Conservation (phyloP, 2,329 filamentous ascomycete genomes). For the Claviceps maximensis region DNA sequence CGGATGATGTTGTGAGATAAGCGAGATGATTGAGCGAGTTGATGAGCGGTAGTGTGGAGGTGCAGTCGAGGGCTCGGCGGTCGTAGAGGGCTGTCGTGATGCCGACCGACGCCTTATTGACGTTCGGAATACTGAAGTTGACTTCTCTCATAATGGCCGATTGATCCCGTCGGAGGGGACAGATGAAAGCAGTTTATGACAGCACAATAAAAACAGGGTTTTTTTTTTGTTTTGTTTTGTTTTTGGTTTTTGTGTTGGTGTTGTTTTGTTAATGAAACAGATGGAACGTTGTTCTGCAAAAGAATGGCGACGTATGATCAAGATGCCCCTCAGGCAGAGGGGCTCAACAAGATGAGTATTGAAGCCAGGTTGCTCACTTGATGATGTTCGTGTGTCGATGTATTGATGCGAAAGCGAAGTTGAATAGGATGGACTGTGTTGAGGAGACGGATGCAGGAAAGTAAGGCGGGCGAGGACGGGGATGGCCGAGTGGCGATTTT, state of each 20-base stretch:
- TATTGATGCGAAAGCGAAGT: neutral
- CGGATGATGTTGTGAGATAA: slow-evolving; percentile 94
- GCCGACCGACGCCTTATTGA: slow-evolving; percentile 97
- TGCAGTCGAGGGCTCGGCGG: slow-evolving; percentile 92
- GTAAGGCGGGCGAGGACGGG: slow-evolving; percentile 1
- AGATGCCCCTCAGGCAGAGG: slow-evolving; percentile 7
- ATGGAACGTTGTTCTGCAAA: neutral
- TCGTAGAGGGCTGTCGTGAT: slow-evolving; percentile 98
- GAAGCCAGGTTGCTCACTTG: slow-evolving; percentile 3
- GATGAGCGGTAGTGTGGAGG: slow-evolving; percentile 91
- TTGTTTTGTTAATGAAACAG: neutral
- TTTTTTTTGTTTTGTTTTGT: neutral
- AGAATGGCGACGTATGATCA: neutral
- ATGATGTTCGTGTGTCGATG: neutral
- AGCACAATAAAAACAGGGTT: neutral
- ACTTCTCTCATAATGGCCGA: slow-evolving; percentile 83
- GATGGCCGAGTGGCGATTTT: slow-evolving; percentile 7
- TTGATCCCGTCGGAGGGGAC: slow-evolving; percentile 5
- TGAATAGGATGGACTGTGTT: neutral
- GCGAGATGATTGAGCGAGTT: slow-evolving; percentile 98
- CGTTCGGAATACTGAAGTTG: slow-evolving; percentile 98
- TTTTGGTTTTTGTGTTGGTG: neutral
- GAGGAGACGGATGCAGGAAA: neutral
- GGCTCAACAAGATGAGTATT: slow-evolving; percentile 1
- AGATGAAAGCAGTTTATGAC: neutral